Percentiles rank a stretch among this genome's conserved stretches.
Conservation (phyloP, 192 early-diverging fungal genomes). For the Linnemannia elongata region DNA sequence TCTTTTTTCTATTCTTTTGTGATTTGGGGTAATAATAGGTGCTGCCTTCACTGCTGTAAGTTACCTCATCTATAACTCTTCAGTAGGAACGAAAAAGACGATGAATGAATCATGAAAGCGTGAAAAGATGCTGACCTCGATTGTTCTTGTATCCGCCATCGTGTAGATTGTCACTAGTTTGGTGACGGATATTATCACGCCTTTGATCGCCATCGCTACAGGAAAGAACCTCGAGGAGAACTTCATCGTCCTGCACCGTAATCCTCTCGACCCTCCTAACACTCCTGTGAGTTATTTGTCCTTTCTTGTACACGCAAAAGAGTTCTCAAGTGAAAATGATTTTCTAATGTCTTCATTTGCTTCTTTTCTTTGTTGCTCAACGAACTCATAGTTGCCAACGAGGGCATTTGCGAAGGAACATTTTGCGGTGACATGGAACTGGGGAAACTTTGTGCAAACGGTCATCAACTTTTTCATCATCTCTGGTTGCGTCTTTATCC, state of each 20-base stretch:
- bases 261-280: slow-evolving; percentile 22
- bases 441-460: slow-evolving; percentile 73
- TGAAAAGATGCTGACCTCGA: slow-evolving; percentile 3
- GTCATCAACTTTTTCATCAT: slow-evolving; percentile 78
- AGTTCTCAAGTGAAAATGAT: neutral
- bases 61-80: neutral
- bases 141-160: neutral
- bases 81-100: neutral
- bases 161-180: slow-evolving; percentile 50
- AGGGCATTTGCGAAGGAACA: slow-evolving; percentile 45
- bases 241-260: slow-evolving; percentile 54
- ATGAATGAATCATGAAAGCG: neutral
- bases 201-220: slow-evolving; percentile 68
- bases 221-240: slow-evolving; percentile 61
- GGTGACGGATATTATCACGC: slow-evolving; percentile 70
- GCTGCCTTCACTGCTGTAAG: slow-evolving; percentile 54
- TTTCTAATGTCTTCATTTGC: neutral
- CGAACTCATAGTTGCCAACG: slow-evolving; percentile 11
- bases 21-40: slow-evolving; percentile 11
- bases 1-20: neutral
- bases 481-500: slow-evolving; percentile 66
- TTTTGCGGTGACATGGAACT: slow-evolving; percentile 70
- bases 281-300: neutral
- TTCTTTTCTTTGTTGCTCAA: neutral
- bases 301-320: neutral